Conservation (phyloP, 176 grass and related monocot genomes). For the Zoysia pacifica region DNA sequence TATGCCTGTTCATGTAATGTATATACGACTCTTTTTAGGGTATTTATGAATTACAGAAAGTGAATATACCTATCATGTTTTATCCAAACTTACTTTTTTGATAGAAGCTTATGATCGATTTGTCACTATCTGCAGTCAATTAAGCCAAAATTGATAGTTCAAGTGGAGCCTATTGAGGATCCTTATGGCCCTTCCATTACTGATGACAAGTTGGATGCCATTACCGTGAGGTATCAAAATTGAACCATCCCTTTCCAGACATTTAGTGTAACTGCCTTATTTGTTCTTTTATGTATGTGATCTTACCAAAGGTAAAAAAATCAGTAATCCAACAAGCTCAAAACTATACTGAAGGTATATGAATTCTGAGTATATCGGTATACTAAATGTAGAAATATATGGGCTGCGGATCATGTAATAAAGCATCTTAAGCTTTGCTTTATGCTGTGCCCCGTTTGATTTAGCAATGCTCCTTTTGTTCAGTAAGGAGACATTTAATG, state of each 20-base stretch:
- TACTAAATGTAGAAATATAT: neutral
- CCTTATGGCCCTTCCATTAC: slow-evolving; percentile 67
- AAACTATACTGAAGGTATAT: neutral
- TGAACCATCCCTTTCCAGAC: neutral
- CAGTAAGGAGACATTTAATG: slow-evolving; percentile 64
- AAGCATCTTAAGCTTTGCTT: neutral
- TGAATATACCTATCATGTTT: neutral
- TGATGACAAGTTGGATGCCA: slow-evolving; percentile 64
- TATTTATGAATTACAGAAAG: slow-evolving; percentile 8
- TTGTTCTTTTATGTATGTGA: slow-evolving; percentile 29
- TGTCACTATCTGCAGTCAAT: slow-evolving; percentile 45
- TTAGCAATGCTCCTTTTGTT: slow-evolving; percentile 30
- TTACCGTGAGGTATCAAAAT: slow-evolving; percentile 63
- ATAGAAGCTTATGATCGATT: slow-evolving; percentile 29
- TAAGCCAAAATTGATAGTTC: slow-evolving; percentile 57
- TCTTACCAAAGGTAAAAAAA: neutral
- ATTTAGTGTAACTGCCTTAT: slow-evolving; percentile 8
- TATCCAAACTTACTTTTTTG: neutral
- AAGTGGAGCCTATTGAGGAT: slow-evolving; percentile 74
- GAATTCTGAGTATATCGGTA: slow-evolving; percentile 7
- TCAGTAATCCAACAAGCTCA: neutral
- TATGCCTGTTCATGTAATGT: neutral
- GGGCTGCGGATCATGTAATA: slow-evolving; percentile 8
- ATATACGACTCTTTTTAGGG: neutral
- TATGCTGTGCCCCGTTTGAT: slow-evolving; percentile 19